Evolutionary conservation across 495 filamentous ascomycete genomes (phyloP), one percentile per base, ranked within the genome.

Genomic region (Bryoglossum gracile): DNA sequence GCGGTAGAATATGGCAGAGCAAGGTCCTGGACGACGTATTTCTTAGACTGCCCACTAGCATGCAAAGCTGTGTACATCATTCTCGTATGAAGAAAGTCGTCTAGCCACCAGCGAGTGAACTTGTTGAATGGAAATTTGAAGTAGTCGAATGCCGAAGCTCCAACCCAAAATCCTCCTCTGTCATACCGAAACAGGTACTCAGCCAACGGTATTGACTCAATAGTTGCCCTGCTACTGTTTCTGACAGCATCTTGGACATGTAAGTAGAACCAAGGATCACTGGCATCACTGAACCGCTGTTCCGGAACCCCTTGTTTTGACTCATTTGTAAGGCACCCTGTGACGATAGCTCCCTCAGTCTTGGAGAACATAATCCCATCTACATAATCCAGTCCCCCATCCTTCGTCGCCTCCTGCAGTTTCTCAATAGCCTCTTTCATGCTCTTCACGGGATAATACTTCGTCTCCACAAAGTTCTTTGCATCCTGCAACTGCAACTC

Each of bases 111-210:
- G 24, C 77, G 67, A 23, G 70, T 77, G 55, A 76, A 55, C 25
- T 65, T 64, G 17, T 63, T 77, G 62, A 80, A 81, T 2, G 78
- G 78, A 8, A 77, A 66, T 8, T 65, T 62, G 62, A 80, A 79
- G 57, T 77, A 80, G 22, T 65, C 46, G 61, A 79, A 82, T 8
- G 74, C 77, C 5, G 69, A 69, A 19, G 58, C 50, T 26, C 76
- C 75, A 14, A 78, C 72, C 77, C 76, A 80, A 69, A 81, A 81
- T 0, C 69, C 74, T 36, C 75, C 77, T 6, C 77, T 68, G 61
- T 80, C 77, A 59, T 81, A 78, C 11, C 77, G 69, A 64, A 82
- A 82, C 23, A 81, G 68, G 56, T 80, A 80, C 51, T 77, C 74
- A 9, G 62, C 61, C 0, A 77, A 56, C 0, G 76, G 76, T 17